Conservation (phyloP, 495 filamentous ascomycete species). For the Hypoxylon perforatum region DNA sequence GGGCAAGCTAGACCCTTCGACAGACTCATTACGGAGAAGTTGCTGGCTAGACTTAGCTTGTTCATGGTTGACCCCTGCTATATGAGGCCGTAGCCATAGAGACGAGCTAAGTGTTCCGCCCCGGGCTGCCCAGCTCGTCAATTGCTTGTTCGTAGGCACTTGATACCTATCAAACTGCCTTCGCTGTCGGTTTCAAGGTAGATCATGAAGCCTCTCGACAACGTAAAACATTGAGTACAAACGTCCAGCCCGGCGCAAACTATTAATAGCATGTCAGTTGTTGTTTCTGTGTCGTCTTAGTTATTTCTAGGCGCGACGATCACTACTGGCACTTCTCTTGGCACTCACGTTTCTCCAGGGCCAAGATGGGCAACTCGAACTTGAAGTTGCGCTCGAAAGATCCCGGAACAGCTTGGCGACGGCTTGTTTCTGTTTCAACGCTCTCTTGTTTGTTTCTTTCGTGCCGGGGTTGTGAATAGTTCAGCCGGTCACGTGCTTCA, state of each 20-base stretch:
- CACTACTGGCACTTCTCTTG: conserved; percentile 26
- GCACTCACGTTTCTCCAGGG: conserved; percentile 20
- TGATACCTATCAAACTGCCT: conserved; percentile 1
- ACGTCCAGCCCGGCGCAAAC: conserved; percentile 9
- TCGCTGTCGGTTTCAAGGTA: background rate
- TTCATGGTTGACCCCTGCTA: conserved; percentile 4
- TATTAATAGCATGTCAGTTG: conserved; percentile 35
- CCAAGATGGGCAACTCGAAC: conserved; percentile 13
- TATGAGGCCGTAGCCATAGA: conserved; percentile 1
- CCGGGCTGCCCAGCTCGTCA: background rate
- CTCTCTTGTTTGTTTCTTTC: conserved; percentile 29
- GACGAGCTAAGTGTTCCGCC: conserved; percentile 7
- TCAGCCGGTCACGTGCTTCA: conserved; percentile 29
- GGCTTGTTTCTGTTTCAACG: conserved; percentile 39
- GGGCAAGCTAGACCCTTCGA: conserved; percentile 11
- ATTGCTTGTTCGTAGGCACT: background rate
- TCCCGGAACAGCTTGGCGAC: conserved; percentile 28
- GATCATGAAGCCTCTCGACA: conserved; percentile 2
- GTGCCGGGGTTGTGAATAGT: conserved; percentile 3
- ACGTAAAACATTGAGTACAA: conserved; percentile 9
- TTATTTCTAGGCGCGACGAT: conserved; percentile 42
- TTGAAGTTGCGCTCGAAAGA: conserved; percentile 12
- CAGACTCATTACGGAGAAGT: background rate
- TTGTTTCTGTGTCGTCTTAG: conserved; percentile 40
- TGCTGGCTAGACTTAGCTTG: conserved; percentile 8